Base-by-base conservation (phyloP, 495 filamentous ascomycete genomes). In the Penicillium soppii region DNA sequence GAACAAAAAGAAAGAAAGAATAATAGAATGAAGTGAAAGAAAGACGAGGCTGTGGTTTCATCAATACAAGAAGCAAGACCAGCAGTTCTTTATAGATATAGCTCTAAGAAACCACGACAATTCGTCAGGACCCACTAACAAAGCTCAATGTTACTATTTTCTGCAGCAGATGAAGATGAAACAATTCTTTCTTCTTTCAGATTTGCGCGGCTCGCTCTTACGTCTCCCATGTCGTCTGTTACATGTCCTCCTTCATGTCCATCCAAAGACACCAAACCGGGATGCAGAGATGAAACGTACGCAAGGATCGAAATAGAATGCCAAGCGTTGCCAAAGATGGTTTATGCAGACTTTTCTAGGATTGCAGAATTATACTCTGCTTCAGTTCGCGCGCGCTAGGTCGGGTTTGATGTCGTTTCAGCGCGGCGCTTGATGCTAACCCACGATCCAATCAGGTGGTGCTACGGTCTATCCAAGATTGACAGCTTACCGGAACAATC, bases 341-440 rank as follows among this genome's bases (percentile, higher is more conserved):
- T 9, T 33, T 5, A n/a, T 50, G 38, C 16, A 52, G 49, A n/a
- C 7, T n/a, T n/a, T n/a, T n/a, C 32, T 27, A 7, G n/a, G 43
- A 29, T 17, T 36, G 40, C 5, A 32, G 51, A 38, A 29, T 44
- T 1, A n/a, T 17, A 35, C 25, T 22, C 47, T 38, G 54, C 50
- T 58, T 58, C 41, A 56, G 17, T 50, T 63, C 54, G 61, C 62
- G 62, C 62, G 62, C 62, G 61, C 52, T 37, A 61, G 56, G 21
- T 44, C 44, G 7, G 25, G 37, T 35, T 43, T 41, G 44, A 29
- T 29, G 42, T 48, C 7, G 53, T 59, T 57, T 59, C 58, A 57
- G 22, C 36, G 41, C 13, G 26, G 42, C 39, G 19, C 22, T 39
- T 37, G 23, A 35, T 20, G 13, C 17, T 9, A 22, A 41, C 17